Base-by-base conservation (phyloP, 225 moss, liverwort and hornwort species). In the Pleurozium schreberi region DNA sequence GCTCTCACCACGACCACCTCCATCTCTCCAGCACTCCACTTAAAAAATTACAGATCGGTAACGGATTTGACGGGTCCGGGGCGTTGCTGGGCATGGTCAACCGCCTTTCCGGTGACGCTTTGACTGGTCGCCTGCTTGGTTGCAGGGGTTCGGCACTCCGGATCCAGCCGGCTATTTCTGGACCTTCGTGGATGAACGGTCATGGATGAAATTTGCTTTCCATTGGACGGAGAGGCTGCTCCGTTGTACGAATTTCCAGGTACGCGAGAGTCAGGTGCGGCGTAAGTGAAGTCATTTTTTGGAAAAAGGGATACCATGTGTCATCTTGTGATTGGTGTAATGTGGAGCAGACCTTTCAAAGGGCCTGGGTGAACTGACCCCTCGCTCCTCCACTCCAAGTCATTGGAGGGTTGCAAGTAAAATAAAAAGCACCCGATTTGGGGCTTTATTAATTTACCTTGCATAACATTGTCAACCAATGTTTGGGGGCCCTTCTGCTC, bases 1-100 rank as follows among this genome's bases (percentile, higher is more conserved):
- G 76, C 90, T 82, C 90, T 85, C 76, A 87, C 76, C 69, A 88
- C 49, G 45, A 90, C 81, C 17, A 86, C 81, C 63, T 93, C 91
- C 93, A 93, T 93, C 26, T 40, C 84, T 63, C 42, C 45, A n/a
- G 47, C 22, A 43, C 78, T 69, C 42, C 73, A 27, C 42, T 42
- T 34, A 14, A 45, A 8, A 36, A 47, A 70, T 38, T 19, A 57
- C 28, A 50, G 38, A 28, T 84, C 67, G n/a, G 67, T 28, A 53
- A 66, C 67, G 19, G 36, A n/a, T 67, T 67, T 21, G 83, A 53
- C 67, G 53, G 67, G 47, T 53, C 53, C 52, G 10, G 21, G 67
- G 40, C 58, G 3, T 80, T 40, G 40, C 28, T 58, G 58, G 58
- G 40, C 28, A 27, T 12, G 18, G 80, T 80, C 80, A 59, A 58